These are phyloP conservation scores for Escallonia herrerae DNA, from an alignment of 129 eudicot genomes.

Conservation along the genomic window DNA sequence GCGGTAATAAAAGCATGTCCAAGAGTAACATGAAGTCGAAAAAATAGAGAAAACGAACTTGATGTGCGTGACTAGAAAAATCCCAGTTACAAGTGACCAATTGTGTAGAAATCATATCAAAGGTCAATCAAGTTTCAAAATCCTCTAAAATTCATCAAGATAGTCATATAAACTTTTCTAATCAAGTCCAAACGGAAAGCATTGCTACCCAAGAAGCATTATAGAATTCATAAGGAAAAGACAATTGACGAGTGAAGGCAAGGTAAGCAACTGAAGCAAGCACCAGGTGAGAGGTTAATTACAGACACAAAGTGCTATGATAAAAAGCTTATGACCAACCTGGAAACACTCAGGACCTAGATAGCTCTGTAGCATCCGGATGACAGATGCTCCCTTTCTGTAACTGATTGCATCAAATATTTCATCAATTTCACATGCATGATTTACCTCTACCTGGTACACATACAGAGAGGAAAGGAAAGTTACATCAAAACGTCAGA, in stretches of 20 bases:
- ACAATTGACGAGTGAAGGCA: neutral
- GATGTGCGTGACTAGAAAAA: too few relatives aligned
- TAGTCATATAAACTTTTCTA: too few relatives aligned
- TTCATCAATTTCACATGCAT: constrained; percentile 92
- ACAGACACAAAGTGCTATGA: neutral
- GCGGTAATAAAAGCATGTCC: too few relatives aligned
- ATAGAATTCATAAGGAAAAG: too few relatives aligned
- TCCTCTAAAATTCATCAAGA: too few relatives aligned
- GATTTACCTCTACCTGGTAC: constrained; percentile 85
- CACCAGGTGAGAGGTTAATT: neutral
- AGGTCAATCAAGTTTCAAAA: too few relatives aligned
- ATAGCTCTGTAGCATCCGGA: constrained; percentile 96
- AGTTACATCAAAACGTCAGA: constrained; percentile 5
- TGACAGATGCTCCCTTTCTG: constrained; percentile 94
- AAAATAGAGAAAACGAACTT: too few relatives aligned
- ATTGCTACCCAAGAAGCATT: too few relatives aligned
- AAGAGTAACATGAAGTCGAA: too few relatives aligned
- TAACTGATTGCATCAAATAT: constrained; percentile 97
- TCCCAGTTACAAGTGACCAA: too few relatives aligned
- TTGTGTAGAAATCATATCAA: too few relatives aligned
- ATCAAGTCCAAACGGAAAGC: too few relatives aligned
- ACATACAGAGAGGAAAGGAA: neutral
- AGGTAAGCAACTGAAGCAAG: neutral
- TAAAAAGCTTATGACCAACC: constrained; percentile 32
- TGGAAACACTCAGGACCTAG: constrained; percentile 85